Conservation (phyloP, 305 asterid species). For the Solanum hybrid region DNA sequence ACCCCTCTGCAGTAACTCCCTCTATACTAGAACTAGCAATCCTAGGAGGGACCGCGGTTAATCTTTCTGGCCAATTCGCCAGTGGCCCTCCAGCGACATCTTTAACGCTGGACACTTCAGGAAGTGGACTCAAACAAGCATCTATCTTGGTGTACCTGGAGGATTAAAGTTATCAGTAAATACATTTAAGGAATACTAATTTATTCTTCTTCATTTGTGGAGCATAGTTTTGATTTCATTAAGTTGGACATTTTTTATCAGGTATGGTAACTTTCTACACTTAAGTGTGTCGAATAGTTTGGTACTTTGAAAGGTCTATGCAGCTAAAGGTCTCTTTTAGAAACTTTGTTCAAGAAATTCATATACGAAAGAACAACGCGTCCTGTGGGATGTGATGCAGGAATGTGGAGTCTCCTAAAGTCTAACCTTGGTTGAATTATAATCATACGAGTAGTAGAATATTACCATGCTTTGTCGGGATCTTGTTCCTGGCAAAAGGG, state of each 20-base stretch:
- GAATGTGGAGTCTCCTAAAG: not conserved
- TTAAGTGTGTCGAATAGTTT: not conserved
- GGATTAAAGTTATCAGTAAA: not conserved
- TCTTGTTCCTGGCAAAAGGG: constrained; percentile 55
- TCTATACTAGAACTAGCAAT: constrained; percentile 42
- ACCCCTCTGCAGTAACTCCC: constrained; percentile 43
- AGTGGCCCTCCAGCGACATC: constrained; percentile 66
- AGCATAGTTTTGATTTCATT: not conserved
- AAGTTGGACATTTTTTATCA: not conserved
- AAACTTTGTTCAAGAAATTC: not conserved
- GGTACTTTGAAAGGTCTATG: not conserved
- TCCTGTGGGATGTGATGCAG: not conserved
- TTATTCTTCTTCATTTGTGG: not conserved
- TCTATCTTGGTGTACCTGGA: constrained; percentile 85
- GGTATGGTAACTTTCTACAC: not conserved
- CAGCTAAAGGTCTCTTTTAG: not conserved
- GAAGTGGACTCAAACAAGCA: constrained; percentile 70
- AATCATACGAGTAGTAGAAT: not conserved
- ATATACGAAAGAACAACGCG: not conserved
- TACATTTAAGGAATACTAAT: not conserved
- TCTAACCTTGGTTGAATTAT: not conserved
- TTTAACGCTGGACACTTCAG: constrained; percentile 59
- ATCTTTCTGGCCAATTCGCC: constrained; percentile 73
- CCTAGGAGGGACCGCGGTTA: constrained; percentile 72
- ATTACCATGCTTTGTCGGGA: constrained; percentile 80